Evolutionary conservation across 129 eudicot genomes (phyloP).

Genomic region (Erigeron canadensis): DNA sequence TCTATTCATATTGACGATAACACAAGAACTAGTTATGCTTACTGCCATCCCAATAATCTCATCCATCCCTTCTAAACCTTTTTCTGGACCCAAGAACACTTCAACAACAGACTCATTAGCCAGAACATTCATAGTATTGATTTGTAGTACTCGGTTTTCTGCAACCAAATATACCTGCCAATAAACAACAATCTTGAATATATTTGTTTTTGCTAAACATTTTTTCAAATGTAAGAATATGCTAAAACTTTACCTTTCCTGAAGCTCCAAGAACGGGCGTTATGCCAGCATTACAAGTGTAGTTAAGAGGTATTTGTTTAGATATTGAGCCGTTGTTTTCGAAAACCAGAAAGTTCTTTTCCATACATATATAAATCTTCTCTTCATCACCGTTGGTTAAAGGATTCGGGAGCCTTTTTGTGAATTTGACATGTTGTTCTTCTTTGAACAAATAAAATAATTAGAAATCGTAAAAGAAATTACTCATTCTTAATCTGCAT

Average conservation of each 20-base stretch:
- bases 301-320: slow-evolving; percentile 52
- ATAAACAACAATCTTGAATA: slow-evolving; percentile 8
- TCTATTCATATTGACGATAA: slow-evolving; percentile 55
- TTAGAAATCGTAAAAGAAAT: not conserved
- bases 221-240: no score
- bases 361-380: slow-evolving; percentile 57
- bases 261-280: slow-evolving; percentile 73
- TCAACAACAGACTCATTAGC: slow-evolving; percentile 52
- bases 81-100: slow-evolving; percentile 63
- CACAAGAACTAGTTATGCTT: slow-evolving; percentile 64
- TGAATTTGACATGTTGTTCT: slow-evolving; percentile 25
- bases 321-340: slow-evolving; percentile 70
- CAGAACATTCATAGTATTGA: slow-evolving; percentile 38
- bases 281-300: slow-evolving; percentile 52
- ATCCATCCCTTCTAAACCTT: slow-evolving; percentile 38
- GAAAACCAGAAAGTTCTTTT: slow-evolving; percentile 56
- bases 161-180: slow-evolving; percentile 82
- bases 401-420: slow-evolving; percentile 52
- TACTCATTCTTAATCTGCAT: not conserved
- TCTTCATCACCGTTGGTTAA: slow-evolving; percentile 60
- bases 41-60: slow-evolving; percentile 73
- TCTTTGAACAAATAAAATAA: slow-evolving; percentile 32
- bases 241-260: slow-evolving; percentile 40
- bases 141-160: slow-evolving; percentile 62
- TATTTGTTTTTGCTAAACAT: no score